Base-by-base conservation (phyloP, 139 green algal species). In the Chlamydomonas incerta region DNA sequence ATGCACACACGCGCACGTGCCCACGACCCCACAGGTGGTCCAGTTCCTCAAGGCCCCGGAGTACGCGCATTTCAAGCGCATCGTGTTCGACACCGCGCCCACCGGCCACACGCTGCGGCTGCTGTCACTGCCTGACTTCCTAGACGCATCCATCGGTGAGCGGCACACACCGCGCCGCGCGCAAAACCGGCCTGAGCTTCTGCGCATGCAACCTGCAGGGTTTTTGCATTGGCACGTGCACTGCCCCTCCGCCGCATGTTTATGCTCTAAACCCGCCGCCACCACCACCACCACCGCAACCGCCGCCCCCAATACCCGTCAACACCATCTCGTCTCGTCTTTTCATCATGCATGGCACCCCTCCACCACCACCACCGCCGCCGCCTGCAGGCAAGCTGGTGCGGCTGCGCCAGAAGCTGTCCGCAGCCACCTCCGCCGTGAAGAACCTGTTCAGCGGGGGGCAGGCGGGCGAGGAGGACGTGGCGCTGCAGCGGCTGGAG, bases 51-150 rank as follows among this genome's bases (percentile, higher is more conserved):
- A 98, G 82, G 83, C 89, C 35, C 91, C 91, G 0, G 91, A 98
- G 75, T 99, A 98, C 90, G 46, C 88, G 4, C 90, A 96, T 70
- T 99, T 99, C 90, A 95, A 93, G 69, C 92, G 96, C 85, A 97
- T 99, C 88, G 86, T 99, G 29, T 99, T 99, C 89, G 98, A 99
- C 94, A 99, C 98, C 4, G 98, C 98, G 0, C 98, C 97, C 58
- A 99, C 97, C 5, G 98, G 98, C 33, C 97, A 99, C 94, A 99
- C 97, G 26, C 90, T 99, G 87, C 87, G 97, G 14, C 90, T 99
- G 82, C 96, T 99, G 11, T 95, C 96, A 2, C 93, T 99, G 34
- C 97, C 97, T 4, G 97, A 99, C 87, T 99, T 99, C 72, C 82
- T 99, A 21, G 96, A 99, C 81, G 94, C 90, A 18, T 94, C 93